These are phyloP conservation scores for Pecoramyces ruminantium DNA, from an alignment of 192 early-diverging fungal species.

Conservation along the genomic window DNA sequence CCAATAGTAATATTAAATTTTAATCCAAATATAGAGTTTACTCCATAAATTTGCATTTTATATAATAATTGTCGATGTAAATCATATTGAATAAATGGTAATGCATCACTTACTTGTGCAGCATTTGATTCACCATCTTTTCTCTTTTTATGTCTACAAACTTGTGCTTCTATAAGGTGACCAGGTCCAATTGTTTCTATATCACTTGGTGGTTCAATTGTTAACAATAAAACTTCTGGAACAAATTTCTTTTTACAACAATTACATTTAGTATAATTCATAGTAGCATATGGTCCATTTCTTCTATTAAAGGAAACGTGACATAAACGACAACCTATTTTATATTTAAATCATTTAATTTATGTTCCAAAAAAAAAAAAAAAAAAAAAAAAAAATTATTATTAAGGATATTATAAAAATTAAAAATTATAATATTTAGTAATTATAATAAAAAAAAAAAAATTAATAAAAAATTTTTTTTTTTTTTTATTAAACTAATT, in stretches of 20 bases:
- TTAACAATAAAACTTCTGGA: constrained; percentile 53
- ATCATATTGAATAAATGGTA: constrained; percentile 72
- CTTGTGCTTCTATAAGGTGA: constrained; percentile 58
- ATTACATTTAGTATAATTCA: constrained; percentile 45
- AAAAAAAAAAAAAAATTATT: too few species aligned
- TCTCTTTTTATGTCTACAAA: constrained; percentile 21
- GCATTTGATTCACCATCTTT: constrained; percentile 47
- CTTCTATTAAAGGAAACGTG: constrained; percentile 47
- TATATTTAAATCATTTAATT: too few species aligned
- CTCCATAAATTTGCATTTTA: constrained; percentile 56
- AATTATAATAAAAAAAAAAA: too few species aligned
- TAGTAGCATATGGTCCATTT: constrained; percentile 48
- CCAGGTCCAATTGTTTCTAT: constrained; percentile 46
- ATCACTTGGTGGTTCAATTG: constrained; percentile 55
- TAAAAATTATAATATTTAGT: too few species aligned
- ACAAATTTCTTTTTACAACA: constrained; percentile 56
- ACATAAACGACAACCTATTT: constrained; percentile 27
- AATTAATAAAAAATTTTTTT: too few species aligned
- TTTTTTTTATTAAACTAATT: too few species aligned
- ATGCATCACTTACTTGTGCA: constrained; percentile 48
- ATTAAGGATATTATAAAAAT: too few species aligned
- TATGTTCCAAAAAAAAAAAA: too few species aligned
- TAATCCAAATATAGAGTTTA: constrained; percentile 60
- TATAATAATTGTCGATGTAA: constrained; percentile 63
- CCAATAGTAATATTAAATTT: constrained; percentile 35